Conservation (phyloP, 306 rosid species). For the Pyrus bretschneideri region DNA sequence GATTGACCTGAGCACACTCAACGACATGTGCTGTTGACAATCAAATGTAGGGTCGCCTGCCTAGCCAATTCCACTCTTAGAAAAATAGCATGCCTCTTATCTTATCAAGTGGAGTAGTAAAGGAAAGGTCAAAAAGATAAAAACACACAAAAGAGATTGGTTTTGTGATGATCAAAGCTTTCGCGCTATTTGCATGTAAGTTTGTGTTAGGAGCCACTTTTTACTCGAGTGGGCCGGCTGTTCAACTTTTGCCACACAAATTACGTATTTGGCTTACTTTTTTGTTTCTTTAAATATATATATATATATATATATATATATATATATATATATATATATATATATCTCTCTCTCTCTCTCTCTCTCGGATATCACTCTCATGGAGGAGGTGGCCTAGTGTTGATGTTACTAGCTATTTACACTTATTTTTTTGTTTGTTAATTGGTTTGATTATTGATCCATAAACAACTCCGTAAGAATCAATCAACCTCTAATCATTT, state of each 20-base stretch:
- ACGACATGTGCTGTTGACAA: not conserved
- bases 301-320: not conserved
- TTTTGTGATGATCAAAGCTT: not conserved
- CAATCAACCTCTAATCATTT: not conserved
- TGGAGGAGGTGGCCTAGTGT: not conserved
- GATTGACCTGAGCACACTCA: not conserved
- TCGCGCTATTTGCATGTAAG: constrained; percentile 22
- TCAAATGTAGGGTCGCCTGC: not conserved
- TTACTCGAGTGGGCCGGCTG: not conserved
- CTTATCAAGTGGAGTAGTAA: not conserved
- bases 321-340: too few species aligned
- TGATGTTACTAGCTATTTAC: not conserved
- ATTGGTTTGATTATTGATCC: not conserved
- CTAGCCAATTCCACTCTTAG: not conserved
- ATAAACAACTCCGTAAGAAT: not conserved
- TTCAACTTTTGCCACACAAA: not conserved
- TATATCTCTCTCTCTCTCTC: too few species aligned
- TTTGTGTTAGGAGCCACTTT: constrained; percentile 24
- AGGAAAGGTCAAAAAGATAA: not conserved
- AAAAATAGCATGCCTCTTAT: not conserved
- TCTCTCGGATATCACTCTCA: not conserved
- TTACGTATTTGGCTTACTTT: not conserved
- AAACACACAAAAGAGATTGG: not conserved
- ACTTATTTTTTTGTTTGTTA: not conserved
- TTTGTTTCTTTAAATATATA: not conserved